A percentile compares a stretch with the other conserved stretches of the same genome.
phyloP scores from a whole-genome alignment of 805 yeast genomes.

The Yamadazyma paraphyllophila region DNA sequence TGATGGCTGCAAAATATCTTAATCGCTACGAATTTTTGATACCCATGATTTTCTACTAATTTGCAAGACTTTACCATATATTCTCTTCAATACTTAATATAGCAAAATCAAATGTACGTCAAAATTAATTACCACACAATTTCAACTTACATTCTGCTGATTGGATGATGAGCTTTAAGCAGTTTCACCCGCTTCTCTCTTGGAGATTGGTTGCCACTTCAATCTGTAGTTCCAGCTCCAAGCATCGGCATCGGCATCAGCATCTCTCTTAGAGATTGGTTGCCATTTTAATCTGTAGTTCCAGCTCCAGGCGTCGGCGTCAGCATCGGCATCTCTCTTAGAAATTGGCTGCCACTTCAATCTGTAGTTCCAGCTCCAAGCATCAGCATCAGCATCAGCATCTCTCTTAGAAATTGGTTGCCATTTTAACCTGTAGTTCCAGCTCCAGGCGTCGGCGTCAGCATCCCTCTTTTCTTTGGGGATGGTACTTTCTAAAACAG shows the following conservation, averaged over 20 bases:
- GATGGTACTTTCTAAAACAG: constrained; percentile 8
- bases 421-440: constrained; percentile 14
- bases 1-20: too few relatives aligned
- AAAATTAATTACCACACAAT: too few relatives aligned
- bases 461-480: constrained; percentile 16
- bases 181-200: constrained; percentile 10
- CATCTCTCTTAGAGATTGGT: constrained; percentile 13
- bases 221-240: constrained; percentile 8
- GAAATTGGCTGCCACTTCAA: constrained; percentile 13
- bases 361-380: constrained; percentile 9
- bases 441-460: constrained; percentile 20
- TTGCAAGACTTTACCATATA: too few relatives aligned
- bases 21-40: too few relatives aligned
- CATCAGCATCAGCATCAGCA: constrained; percentile 16
- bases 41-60: too few relatives aligned
- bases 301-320: constrained; percentile 15
- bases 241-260: constrained; percentile 15
- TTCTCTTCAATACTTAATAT: too few relatives aligned
- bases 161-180: too few relatives aligned
- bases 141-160: too few relatives aligned
- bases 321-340: constrained; percentile 13
- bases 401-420: constrained; percentile 18
- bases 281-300: constrained; percentile 10
- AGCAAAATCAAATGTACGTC: too few relatives aligned
- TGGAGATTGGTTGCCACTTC: constrained; percentile 12